Percentiles rank a stretch among this genome's conserved stretches.
Evolutionary conservation across 768 basidiomycete genomes (phyloP).

Genomic region (Mycena belliarum): DNA sequence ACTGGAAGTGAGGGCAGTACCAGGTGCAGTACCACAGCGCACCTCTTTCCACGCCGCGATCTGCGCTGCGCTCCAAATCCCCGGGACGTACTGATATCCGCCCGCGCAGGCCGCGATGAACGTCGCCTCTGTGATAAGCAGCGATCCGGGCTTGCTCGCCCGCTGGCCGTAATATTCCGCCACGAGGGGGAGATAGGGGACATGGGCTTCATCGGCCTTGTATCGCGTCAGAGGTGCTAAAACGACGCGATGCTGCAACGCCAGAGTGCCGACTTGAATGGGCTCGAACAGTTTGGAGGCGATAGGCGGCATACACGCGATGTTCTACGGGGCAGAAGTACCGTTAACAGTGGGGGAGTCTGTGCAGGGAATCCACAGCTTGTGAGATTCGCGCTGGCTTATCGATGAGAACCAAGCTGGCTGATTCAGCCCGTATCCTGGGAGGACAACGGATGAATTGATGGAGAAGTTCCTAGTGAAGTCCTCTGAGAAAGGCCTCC

Average conservation of each 20-base stretch:
- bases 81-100: slow-evolving; percentile 24
- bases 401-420: no score
- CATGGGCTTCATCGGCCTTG: slow-evolving; percentile 25
- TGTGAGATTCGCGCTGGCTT: no score
- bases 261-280: slow-evolving; percentile 27
- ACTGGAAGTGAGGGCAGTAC: background rate
- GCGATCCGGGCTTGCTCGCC: slow-evolving; percentile 33
- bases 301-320: no score
- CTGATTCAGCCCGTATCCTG: no score
- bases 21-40: background rate
- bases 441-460: no score
- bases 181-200: slow-evolving; percentile 28
- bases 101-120: slow-evolving; percentile 30
- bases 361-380: no score
- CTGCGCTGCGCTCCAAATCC: slow-evolving; percentile 23
- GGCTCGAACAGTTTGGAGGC: slow-evolving; percentile 31
- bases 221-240: slow-evolving; percentile 37
- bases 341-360: no score
- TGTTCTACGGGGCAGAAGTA: no score
- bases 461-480: no score
- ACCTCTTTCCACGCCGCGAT: slow-evolving; percentile 24
- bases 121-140: slow-evolving; percentile 45
- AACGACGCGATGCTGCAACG: slow-evolving; percentile 34
- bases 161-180: slow-evolving; percentile 33
- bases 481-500: no score